Conservation (phyloP, 805 yeast genomes). For the Middelhovenomyces tepae region DNA sequence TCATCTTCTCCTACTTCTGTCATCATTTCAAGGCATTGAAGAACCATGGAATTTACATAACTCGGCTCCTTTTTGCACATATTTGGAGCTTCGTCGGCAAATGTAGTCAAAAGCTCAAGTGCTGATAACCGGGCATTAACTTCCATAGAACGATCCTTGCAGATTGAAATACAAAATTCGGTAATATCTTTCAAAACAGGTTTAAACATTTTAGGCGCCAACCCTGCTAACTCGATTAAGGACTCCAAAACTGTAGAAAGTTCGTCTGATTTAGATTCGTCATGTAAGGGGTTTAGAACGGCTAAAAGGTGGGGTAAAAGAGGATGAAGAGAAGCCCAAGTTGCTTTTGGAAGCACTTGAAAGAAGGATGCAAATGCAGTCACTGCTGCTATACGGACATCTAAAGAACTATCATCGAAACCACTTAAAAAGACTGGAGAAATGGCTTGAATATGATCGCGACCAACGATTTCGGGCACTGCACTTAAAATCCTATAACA, state of each 20-base stretch:
- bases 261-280: constrained; percentile 69
- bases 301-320: constrained; percentile 77
- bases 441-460: constrained; percentile 44
- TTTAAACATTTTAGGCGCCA: constrained; percentile 90
- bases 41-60: constrained; percentile 64
- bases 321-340: constrained; percentile 71
- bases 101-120: constrained; percentile 79
- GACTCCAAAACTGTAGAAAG: constrained; percentile 83
- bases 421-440: constrained; percentile 71
- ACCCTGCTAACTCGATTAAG: constrained; percentile 78
- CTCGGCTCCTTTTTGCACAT: constrained; percentile 81
- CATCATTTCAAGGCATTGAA: constrained; percentile 70
- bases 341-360: constrained; percentile 64
- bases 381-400: constrained; percentile 84
- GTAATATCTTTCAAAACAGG: constrained; percentile 86
- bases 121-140: constrained; percentile 76
- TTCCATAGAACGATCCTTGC: constrained; percentile 74
- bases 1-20: constrained; percentile 88
- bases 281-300: constrained; percentile 77
- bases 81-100: constrained; percentile 85
- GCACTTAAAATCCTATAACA: constrained; percentile 83
- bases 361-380: constrained; percentile 89
- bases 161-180: constrained; percentile 75
- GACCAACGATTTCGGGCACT: constrained; percentile 68
- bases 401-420: constrained; percentile 69